phyloP scores from a whole-genome alignment of 2,329 filamentous ascomycete species.

The Fusarium cicatricum region DNA sequence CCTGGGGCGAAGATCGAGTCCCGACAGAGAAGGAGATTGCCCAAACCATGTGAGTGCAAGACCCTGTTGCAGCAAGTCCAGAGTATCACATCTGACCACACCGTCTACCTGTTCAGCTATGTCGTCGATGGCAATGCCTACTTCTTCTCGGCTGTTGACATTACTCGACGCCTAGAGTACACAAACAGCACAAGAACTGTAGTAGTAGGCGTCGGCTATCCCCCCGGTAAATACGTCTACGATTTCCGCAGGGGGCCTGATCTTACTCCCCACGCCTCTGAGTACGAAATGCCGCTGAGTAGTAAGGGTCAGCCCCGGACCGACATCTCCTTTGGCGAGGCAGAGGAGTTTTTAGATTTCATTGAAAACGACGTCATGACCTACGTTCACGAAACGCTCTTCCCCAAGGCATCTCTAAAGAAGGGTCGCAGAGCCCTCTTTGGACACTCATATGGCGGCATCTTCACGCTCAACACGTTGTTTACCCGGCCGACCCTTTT shows the following conservation, averaged over 20 bases:
- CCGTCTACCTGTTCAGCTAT: conserved; percentile 36
- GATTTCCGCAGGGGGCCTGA: conserved; percentile 43
- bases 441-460: conserved; percentile 59
- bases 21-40: conserved; percentile 34
- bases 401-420: conserved; percentile 42
- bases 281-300: conserved; percentile 40
- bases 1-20: conserved; percentile 39
- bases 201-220: conserved; percentile 47
- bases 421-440: conserved; percentile 54
- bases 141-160: conserved; percentile 47
- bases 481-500: conserved; percentile 53
- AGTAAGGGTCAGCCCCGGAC: conserved; percentile 37
- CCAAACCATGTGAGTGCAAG: conserved; percentile 39
- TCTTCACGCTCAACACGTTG: conserved; percentile 56
- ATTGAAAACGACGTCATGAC: conserved; percentile 52
- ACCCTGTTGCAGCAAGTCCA: background rate
- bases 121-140: conserved; percentile 48
- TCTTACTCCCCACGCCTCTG: conserved; percentile 42
- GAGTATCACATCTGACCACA: background rate
- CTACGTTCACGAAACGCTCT: conserved; percentile 40
- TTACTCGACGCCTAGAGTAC: conserved; percentile 39
- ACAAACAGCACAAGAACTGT: conserved; percentile 40
- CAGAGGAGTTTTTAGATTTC: conserved; percentile 54
- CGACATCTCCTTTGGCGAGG: conserved; percentile 50
- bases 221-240: conserved; percentile 41